phyloP scores from a whole-genome alignment of 1,139 yeast species.

The Yamadazyma diddensiae region DNA sequence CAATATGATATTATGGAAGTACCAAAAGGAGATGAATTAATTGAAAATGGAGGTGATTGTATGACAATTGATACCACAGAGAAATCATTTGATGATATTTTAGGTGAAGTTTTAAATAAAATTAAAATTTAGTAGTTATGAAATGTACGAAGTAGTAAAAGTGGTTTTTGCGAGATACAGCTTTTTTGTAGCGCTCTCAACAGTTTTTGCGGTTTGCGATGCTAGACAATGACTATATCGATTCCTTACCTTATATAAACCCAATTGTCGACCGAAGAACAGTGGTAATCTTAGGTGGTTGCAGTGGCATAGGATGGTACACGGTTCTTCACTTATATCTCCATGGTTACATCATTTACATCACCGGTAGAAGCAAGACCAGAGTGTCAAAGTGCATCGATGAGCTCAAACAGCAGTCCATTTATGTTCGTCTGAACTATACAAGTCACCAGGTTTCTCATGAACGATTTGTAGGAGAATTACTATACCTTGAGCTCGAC shows the following conservation, averaged over 20 bases:
- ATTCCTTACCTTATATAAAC: constrained; percentile 34
- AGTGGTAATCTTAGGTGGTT: constrained; percentile 77
- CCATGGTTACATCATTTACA: constrained; percentile 74
- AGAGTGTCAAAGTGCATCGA: constrained; percentile 56
- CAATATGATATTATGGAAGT: constrained; percentile 75
- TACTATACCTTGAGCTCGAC: constrained; percentile 61
- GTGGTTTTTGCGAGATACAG: neutral
- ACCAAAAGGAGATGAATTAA: constrained; percentile 48
- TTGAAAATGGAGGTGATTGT: constrained; percentile 37
- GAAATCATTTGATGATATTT: constrained; percentile 37
- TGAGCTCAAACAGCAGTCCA: constrained; percentile 55
- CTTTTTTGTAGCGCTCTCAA: neutral
- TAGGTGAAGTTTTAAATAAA: constrained; percentile 10
- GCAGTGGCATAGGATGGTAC: constrained; percentile 76
- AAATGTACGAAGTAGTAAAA: no score
- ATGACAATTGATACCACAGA: constrained; percentile 38
- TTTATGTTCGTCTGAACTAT: constrained; percentile 21
- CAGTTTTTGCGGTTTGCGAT: constrained; percentile 1
- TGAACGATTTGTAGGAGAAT: constrained; percentile 49
- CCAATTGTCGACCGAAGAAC: constrained; percentile 49
- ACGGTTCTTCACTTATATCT: constrained; percentile 72
- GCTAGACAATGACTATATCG: constrained; percentile 19
- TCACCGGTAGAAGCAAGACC: constrained; percentile 65
- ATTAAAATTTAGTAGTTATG: constrained; percentile 1
- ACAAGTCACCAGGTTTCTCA: constrained; percentile 13